Evolutionary conservation across 768 basidiomycete species (phyloP).

Genomic region (Gloeopeniophorella convolvens): DNA sequence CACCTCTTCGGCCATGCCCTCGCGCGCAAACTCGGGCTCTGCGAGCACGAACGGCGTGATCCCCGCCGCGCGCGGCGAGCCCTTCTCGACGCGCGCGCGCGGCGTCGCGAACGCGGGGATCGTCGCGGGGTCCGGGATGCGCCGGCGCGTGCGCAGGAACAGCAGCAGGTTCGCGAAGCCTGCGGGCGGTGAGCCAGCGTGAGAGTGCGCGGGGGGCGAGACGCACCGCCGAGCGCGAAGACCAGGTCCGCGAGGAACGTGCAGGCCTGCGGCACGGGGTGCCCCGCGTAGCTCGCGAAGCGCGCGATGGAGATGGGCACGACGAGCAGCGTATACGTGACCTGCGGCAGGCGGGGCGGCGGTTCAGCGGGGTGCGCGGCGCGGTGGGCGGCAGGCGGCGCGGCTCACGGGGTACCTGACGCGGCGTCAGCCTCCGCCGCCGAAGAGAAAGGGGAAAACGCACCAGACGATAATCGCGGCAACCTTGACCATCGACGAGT

Average conservation of each 20-base stretch:
- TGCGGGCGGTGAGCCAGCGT: conserved; percentile 5
- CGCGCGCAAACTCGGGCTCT: too few species aligned
- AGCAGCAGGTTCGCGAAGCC: conserved; percentile 30
- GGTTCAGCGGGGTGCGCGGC: not conserved
- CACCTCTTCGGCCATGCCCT: conserved; percentile 1
- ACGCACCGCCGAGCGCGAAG: conserved; percentile 30
- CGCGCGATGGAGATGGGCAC: conserved; percentile 31
- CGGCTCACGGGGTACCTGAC: conserved; percentile 25
- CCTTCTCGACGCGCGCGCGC: conserved; percentile 24
- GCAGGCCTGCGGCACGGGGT: conserved; percentile 25
- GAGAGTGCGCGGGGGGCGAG: not conserved
- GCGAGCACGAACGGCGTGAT: conserved; percentile 29
- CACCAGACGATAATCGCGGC: conserved; percentile 32
- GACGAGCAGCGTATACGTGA: conserved; percentile 30
- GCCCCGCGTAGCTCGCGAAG: conserved; percentile 27
- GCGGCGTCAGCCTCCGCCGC: not conserved
- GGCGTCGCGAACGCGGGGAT: conserved; percentile 25
- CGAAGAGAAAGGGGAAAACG: not conserved
- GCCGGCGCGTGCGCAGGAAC: conserved; percentile 27
- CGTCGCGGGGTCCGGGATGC: conserved; percentile 25
- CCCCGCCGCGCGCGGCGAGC: conserved; percentile 22
- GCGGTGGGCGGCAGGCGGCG: not conserved
- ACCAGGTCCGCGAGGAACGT: conserved; percentile 30
- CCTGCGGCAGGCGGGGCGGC: conserved; percentile 9
- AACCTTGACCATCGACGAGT: conserved; percentile 28